These are phyloP conservation scores for Triticum monococcum DNA, from an alignment of 176 grass and related monocot genomes.

Conservation along the genomic window DNA sequence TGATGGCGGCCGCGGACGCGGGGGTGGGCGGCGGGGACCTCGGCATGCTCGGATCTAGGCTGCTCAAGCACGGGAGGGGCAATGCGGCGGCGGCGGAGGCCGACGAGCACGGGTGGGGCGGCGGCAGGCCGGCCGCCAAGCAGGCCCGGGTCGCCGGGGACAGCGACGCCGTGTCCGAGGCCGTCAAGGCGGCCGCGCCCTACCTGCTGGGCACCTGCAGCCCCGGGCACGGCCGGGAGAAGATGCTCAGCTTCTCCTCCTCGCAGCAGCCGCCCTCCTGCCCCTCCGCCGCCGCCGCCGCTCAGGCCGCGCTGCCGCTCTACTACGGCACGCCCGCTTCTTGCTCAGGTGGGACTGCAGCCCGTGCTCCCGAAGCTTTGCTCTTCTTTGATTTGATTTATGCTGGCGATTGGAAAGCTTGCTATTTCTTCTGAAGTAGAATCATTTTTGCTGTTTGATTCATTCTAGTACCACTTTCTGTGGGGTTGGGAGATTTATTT, in stretches of 20 bases:
- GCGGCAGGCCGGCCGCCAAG: slow-evolving; percentile 46
- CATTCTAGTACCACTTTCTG: background rate
- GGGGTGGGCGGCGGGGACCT: slow-evolving; percentile 39
- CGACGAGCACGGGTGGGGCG: slow-evolving; percentile 17
- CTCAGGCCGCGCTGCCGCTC: slow-evolving; percentile 47
- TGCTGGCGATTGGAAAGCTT: slow-evolving; percentile 16
- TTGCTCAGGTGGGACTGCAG: slow-evolving; percentile 43
- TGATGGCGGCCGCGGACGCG: slow-evolving; percentile 46
- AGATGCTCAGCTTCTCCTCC: slow-evolving; percentile 93
- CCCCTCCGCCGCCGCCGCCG: slow-evolving; percentile 9
- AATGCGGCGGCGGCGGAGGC: slow-evolving; percentile 30
- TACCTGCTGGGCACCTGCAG: slow-evolving; percentile 49
- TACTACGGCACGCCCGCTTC: slow-evolving; percentile 63
- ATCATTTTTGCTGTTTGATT: slow-evolving; percentile 31
- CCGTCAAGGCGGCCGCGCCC: slow-evolving; percentile 53
- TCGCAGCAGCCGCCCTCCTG: slow-evolving; percentile 28
- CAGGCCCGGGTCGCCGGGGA: slow-evolving; percentile 36
- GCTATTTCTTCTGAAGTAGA: background rate
- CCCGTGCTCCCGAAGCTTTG: background rate
- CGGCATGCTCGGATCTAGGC: slow-evolving; percentile 59
- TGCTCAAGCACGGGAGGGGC: slow-evolving; percentile 65
- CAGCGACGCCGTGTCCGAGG: slow-evolving; percentile 29
- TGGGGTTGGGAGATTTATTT: slow-evolving; percentile 16
- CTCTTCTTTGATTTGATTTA: background rate
- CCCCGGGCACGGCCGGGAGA: slow-evolving; percentile 53